Evolutionary conservation across 23 red algal species (phyloP).

Genomic region (Gracilaria gracilis): DNA sequence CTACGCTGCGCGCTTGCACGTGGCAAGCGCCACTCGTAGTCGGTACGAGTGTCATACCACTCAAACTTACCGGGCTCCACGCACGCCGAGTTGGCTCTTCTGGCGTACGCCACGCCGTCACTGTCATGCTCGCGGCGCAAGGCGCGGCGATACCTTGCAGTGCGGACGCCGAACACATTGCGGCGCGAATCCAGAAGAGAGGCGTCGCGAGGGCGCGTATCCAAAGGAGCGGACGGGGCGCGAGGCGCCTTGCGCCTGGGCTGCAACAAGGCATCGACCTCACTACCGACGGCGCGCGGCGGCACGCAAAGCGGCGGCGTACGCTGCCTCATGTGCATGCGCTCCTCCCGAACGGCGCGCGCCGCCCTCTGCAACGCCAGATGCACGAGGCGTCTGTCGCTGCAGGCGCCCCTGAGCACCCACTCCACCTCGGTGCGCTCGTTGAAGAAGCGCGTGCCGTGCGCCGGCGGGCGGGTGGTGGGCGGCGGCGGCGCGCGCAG

Average conservation of each 20-base stretch:
- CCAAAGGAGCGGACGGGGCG: slow-evolving; percentile 19
- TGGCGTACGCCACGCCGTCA: neutral
- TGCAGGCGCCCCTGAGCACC: slow-evolving; percentile 22
- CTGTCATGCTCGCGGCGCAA: slow-evolving; percentile 1
- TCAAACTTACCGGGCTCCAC: slow-evolving; percentile 19
- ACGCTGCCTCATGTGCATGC: neutral
- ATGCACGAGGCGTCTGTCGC: slow-evolving; percentile 23
- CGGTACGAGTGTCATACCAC: slow-evolving; percentile 29
- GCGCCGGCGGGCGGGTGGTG: neutral
- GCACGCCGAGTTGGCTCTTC: slow-evolving; percentile 23
- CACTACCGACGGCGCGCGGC: neutral
- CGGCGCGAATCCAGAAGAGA: neutral
- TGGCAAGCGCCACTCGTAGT: slow-evolving; percentile 39
- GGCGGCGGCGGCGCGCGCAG: neutral
- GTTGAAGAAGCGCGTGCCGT: slow-evolving; percentile 30
- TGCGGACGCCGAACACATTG: neutral
- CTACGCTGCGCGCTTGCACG: neutral
- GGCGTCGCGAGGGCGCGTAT: slow-evolving; percentile 6
- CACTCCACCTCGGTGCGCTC: slow-evolving; percentile 43
- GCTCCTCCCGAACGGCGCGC: neutral
- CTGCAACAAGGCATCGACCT: slow-evolving; percentile 28
- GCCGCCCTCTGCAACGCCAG: slow-evolving; percentile 29
- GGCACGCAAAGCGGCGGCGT: neutral
- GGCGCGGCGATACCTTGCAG: slow-evolving; percentile 10
- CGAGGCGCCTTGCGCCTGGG: slow-evolving; percentile 3